Evolutionary conservation across 169 alveolate genomes (phyloP).

Genomic region (Neospora caninum): DNA sequence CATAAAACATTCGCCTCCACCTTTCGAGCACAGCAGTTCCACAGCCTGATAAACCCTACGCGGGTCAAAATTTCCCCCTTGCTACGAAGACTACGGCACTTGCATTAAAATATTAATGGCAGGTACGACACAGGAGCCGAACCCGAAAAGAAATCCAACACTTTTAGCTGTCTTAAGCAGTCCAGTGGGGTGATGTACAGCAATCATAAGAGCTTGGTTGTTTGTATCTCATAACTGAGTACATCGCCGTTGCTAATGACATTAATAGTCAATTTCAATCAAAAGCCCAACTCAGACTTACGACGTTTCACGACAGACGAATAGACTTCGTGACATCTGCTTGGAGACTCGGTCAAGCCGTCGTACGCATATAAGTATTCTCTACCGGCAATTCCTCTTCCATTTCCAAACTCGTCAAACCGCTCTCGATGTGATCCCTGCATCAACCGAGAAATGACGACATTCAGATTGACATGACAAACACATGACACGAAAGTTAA

Average conservation of each 20-base stretch:
- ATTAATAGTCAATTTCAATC: not conserved
- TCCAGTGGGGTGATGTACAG: not conserved
- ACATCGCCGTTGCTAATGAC: too few relatives aligned
- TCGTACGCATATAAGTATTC: conserved; percentile 77
- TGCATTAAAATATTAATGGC: too few relatives aligned
- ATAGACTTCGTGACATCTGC: conserved; percentile 82
- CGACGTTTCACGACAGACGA: conserved; percentile 75
- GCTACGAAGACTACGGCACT: too few relatives aligned
- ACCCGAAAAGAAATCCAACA: not conserved
- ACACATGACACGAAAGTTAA: not conserved
- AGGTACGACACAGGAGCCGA: too few relatives aligned
- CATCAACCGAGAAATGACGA: not conserved
- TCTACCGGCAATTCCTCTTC: conserved; percentile 87
- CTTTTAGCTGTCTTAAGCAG: too few relatives aligned
- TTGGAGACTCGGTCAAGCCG: conserved; percentile 81
- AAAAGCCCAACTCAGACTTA: not conserved
- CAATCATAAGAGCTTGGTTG: too few relatives aligned
- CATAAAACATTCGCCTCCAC: too few relatives aligned
- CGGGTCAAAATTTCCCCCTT: too few relatives aligned
- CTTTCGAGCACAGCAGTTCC: not conserved
- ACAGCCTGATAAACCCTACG: not conserved
- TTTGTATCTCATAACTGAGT: too few relatives aligned
- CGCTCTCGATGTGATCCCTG: conserved; percentile 83
- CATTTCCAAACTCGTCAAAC: conserved; percentile 86
- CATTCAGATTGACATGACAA: not conserved